Evolutionary conservation across 2,329 filamentous ascomycete genomes (phyloP).

Genomic region (Pyricularia grisea): DNA sequence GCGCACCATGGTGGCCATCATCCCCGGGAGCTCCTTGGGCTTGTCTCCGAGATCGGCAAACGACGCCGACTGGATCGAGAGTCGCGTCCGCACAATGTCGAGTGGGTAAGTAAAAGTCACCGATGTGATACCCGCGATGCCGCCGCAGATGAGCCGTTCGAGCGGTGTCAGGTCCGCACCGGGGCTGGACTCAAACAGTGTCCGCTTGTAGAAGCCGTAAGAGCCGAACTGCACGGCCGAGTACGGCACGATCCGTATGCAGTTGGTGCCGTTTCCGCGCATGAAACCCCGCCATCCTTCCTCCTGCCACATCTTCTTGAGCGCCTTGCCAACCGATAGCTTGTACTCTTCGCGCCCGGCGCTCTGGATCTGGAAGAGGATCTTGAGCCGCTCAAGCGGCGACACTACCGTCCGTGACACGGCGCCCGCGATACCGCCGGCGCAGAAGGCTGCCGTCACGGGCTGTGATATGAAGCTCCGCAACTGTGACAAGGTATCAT

Average conservation of each 20-base stretch:
- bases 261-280: slow-evolving; percentile 97
- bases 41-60: slow-evolving; percentile 65
- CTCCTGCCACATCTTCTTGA: slow-evolving; percentile 92
- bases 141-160: slow-evolving; percentile 78
- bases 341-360: slow-evolving; percentile 87
- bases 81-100: slow-evolving; percentile 89
- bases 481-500: slow-evolving; percentile 20
- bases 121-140: slow-evolving; percentile 86
- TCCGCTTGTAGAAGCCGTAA: slow-evolving; percentile 92
- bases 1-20: slow-evolving; percentile 71
- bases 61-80: slow-evolving; percentile 97
- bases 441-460: slow-evolving; percentile 84
- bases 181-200: slow-evolving; percentile 69
- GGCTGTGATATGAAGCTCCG: slow-evolving; percentile 62
- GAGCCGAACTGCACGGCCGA: slow-evolving; percentile 97
- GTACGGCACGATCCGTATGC: slow-evolving; percentile 95
- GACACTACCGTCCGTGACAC: slow-evolving; percentile 98
- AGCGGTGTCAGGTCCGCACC: slow-evolving; percentile 66
- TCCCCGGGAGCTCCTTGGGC: slow-evolving; percentile 69
- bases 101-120: slow-evolving; percentile 93
- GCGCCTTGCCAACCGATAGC: slow-evolving; percentile 77
- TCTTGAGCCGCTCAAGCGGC: slow-evolving; percentile 90
- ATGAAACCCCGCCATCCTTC: slow-evolving; percentile 97
- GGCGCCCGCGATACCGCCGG: slow-evolving; percentile 86
- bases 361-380: slow-evolving; percentile 94